These are phyloP conservation scores for Podospora australis DNA, from an alignment of 495 filamentous ascomycete genomes.

Conservation along the genomic window DNA sequence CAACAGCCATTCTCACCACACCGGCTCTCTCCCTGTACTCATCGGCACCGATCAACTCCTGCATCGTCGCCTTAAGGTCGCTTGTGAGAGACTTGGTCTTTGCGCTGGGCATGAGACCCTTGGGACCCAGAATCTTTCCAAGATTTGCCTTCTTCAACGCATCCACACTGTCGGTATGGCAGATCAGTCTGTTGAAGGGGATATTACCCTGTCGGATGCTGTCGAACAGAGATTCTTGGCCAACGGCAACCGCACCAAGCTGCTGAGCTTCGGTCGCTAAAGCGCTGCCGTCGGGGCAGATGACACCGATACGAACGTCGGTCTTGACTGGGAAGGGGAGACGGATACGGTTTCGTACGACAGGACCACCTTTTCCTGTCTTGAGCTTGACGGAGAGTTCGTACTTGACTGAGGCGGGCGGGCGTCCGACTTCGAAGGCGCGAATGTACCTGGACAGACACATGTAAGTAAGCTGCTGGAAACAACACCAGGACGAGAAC, in stretches of 20 bases:
- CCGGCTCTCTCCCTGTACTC: constrained; percentile 82
- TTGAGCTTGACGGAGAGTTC: constrained; percentile 75
- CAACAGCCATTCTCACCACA: constrained; percentile 79
- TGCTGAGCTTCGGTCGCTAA: constrained; percentile 60
- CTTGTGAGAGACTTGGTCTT: constrained; percentile 85
- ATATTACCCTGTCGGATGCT: constrained; percentile 65
- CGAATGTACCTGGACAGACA: constrained; percentile 69
- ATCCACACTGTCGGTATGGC: constrained; percentile 67
- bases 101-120: constrained; percentile 81
- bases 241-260: constrained; percentile 73
- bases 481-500: background rate
- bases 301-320: constrained; percentile 77
- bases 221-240: constrained; percentile 80
- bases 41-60: constrained; percentile 72
- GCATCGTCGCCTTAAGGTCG: constrained; percentile 62
- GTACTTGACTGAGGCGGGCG: constrained; percentile 70
- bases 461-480: constrained; percentile 40
- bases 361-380: constrained; percentile 72
- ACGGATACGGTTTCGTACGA: constrained; percentile 77
- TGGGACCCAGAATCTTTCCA: constrained; percentile 77
- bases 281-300: constrained; percentile 71
- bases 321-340: constrained; percentile 86
- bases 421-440: constrained; percentile 81
- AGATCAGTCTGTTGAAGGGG: constrained; percentile 83
- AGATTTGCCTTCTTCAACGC: constrained; percentile 70